Evolutionary conservation across 352 stramenopile genomes (phyloP), one percentile per base, ranked within the genome.

Genomic region (Pythium volutum): DNA sequence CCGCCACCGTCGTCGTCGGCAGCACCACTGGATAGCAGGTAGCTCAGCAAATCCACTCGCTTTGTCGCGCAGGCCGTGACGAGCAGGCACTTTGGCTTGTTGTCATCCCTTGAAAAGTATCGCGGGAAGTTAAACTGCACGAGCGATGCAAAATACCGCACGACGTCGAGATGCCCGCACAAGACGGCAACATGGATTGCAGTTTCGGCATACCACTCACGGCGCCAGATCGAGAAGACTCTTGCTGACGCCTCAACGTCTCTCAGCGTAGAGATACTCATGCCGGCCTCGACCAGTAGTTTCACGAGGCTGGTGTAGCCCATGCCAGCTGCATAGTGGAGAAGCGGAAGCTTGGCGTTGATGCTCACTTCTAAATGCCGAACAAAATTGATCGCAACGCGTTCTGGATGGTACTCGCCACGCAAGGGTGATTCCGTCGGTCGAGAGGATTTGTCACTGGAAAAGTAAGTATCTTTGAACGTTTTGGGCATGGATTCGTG

Each of bases 161-260:
- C 55, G 3, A 84, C 64, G 6, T 74, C 67, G 42, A 83, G 51
- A 33, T 84, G 77, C 4, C 77, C 75, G 59, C 69, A 71, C 18
- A 75, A 49, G 34, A 89, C 69, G 1, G 79, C 79, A 27, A 79
- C 46, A 55, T 89, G 77, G 41, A 87, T 75, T 2, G 77, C 59
- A 2, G 75, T 83, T 48, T 88, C 59, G 41, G 60, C 36, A 14
- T 46, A 42, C 61, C 65, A 71, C 31, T 67, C 65, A 10, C n/a
- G 31, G 8, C 45, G 62, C 23, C 22, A 55, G 16, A 18, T 0
- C 23, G 16, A 18, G 18, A 2, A 36, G n/a, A n/a, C n/a, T 36
- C 31, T 14, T 39, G 45, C 16, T 20, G 16, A 22, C 9, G 6
- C 43, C 20, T 51, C 29, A n/a, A n/a, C n/a, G 7, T 14, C 10